Percentiles rank a stretch among this genome's conserved stretches.
Conservation (phyloP, 2,329 filamentous ascomycete genomes). For the Coniochaeta pulveracea region DNA sequence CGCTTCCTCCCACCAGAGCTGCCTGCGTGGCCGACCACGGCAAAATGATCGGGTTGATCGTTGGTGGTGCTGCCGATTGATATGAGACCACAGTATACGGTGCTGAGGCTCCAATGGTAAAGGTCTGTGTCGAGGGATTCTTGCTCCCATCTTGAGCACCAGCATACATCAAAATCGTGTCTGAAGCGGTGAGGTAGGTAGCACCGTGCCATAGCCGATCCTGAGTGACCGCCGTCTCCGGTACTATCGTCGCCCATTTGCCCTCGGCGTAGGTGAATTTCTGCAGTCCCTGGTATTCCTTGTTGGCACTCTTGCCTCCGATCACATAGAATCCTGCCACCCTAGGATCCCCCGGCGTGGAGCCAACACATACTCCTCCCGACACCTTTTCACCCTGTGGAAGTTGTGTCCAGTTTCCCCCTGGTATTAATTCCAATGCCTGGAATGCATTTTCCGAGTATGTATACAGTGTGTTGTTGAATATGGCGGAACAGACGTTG, state of each 20-base stretch:
- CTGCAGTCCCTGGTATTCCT: constrained; percentile 65
- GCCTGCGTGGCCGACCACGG: constrained; percentile 62
- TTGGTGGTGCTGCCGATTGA: constrained; percentile 47
- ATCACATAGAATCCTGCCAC: constrained; percentile 66
- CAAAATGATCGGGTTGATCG: constrained; percentile 59
- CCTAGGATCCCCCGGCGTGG: constrained; percentile 44
- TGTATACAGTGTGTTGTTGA: constrained; percentile 74
- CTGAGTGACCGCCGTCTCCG: constrained; percentile 41
- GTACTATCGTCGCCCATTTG: constrained; percentile 37
- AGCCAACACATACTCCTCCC: constrained; percentile 67
- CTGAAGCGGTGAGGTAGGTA: constrained; percentile 57
- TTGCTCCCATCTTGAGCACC: constrained; percentile 53
- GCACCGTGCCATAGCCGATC: constrained; percentile 67
- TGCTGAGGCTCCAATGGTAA: constrained; percentile 53
- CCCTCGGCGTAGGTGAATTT: constrained; percentile 44
- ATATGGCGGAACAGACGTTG: constrained; percentile 70
- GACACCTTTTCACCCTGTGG: constrained; percentile 57
- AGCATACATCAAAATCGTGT: constrained; percentile 70
- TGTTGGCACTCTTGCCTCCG: constrained; percentile 51
- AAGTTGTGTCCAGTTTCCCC: constrained; percentile 61
- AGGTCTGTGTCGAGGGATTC: constrained; percentile 59
- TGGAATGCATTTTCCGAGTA: constrained; percentile 69
- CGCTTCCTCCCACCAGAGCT: constrained; percentile 63
- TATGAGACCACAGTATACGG: constrained; percentile 54
- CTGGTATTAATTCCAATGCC: constrained; percentile 55